These are phyloP conservation scores for Penicillium sp. DNA, from an alignment of 2,329 filamentous ascomycete genomes.

Conservation along the genomic window DNA sequence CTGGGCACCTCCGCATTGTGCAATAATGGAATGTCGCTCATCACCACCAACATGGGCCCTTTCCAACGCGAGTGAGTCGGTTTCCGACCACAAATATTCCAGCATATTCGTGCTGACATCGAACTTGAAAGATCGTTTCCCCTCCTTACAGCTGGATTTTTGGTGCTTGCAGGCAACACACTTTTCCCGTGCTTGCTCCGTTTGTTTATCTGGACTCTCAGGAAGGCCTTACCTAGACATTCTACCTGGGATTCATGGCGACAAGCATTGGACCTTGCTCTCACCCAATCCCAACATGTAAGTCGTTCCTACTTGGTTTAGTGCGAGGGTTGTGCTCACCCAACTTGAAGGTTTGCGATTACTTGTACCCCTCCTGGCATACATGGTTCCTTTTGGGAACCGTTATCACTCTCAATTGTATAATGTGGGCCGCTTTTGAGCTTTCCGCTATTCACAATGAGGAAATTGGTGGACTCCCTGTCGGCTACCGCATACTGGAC, in stretches of 20 bases:
- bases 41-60: conserved; percentile 55
- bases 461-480: conserved; percentile 54
- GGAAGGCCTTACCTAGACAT: conserved; percentile 28
- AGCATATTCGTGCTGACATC: not conserved
- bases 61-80: conserved; percentile 38
- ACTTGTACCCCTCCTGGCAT: conserved; percentile 62
- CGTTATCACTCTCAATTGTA: conserved; percentile 60
- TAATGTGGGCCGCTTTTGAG: conserved; percentile 69
- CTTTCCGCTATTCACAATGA: conserved; percentile 65
- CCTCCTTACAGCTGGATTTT: conserved; percentile 53
- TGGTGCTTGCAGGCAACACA: conserved; percentile 68
- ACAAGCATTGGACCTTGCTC: conserved; percentile 35
- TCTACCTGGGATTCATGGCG: conserved; percentile 33
- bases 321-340: conserved; percentile 34
- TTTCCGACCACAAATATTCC: not conserved
- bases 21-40: conserved; percentile 56
- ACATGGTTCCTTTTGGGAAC: conserved; percentile 69
- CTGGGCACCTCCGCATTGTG: conserved; percentile 58
- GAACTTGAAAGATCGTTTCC: conserved; percentile 35
- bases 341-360: not conserved
- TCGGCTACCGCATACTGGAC: conserved; percentile 60
- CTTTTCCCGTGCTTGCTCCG: conserved; percentile 66
- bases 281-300: conserved; percentile 37
- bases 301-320: conserved; percentile 12
- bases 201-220: conserved; percentile 58